phyloP scores from a whole-genome alignment of 139 green algal genomes.

The Pleodorina starrii region DNA sequence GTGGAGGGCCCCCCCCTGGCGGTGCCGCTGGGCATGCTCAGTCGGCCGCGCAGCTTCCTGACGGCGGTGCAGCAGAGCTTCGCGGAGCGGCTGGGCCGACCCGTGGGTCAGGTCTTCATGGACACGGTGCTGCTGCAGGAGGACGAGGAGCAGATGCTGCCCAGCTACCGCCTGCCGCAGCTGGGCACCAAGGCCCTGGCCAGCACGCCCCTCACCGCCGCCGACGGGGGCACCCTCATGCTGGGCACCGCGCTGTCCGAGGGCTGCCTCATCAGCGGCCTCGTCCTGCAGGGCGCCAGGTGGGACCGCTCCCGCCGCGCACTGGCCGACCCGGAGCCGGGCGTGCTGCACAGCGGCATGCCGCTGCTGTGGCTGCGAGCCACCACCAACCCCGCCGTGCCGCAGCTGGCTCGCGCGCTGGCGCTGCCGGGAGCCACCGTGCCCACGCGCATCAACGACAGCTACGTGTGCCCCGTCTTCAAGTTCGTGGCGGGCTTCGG shows the following conservation, averaged over 20 bases:
- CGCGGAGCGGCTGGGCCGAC: slow-evolving; percentile 46
- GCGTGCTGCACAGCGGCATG: slow-evolving; percentile 51
- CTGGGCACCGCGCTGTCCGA: slow-evolving; percentile 8
- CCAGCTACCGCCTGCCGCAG: neutral
- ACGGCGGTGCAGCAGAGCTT: slow-evolving; percentile 59
- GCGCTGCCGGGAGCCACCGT: slow-evolving; percentile 26
- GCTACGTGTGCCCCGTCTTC: slow-evolving; percentile 60
- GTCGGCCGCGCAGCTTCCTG: slow-evolving; percentile 54
- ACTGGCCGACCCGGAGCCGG: slow-evolving; percentile 38
- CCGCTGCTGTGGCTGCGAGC: slow-evolving; percentile 60
- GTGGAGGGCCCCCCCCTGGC: slow-evolving; percentile 54
- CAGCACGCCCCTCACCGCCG: neutral
- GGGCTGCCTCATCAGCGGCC: slow-evolving; percentile 42
- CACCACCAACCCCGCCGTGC: slow-evolving; percentile 19
- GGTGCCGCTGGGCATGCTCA: slow-evolving; percentile 58
- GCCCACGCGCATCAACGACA: neutral
- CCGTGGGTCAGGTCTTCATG: slow-evolving; percentile 48
- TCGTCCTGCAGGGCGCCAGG: slow-evolving; percentile 47
- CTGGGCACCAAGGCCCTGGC: slow-evolving; percentile 11
- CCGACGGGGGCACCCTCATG: neutral
- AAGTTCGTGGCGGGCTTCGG: slow-evolving; percentile 38
- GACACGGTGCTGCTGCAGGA: slow-evolving; percentile 44
- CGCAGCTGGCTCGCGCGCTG: slow-evolving; percentile 28
- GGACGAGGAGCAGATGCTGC: slow-evolving; percentile 17
- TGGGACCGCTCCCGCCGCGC: slow-evolving; percentile 34